Percentiles rank a stretch among this genome's conserved stretches.
Conservation (phyloP, 179 eudicot species). For the Pouteria campechiana region DNA sequence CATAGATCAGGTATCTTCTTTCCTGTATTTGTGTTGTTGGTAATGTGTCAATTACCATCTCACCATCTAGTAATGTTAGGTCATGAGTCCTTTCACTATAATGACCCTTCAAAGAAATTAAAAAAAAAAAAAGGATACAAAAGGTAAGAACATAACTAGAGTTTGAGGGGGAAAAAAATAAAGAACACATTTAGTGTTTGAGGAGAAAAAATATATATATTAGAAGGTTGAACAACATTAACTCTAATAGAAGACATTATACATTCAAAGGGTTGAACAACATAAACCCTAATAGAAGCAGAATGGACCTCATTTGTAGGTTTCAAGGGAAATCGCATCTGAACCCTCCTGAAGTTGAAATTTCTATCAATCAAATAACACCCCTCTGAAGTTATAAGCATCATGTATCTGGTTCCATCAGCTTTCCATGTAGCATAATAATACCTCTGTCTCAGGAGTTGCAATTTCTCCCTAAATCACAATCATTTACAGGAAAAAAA, state of each 20-base stretch:
- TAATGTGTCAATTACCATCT: slow-evolving; percentile 8
- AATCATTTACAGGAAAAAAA: too few relatives aligned
- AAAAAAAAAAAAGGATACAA: too few relatives aligned
- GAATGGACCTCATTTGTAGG: slow-evolving; percentile 10
- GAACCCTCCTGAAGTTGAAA: slow-evolving; percentile 19
- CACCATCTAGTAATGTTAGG: slow-evolving; percentile 10
- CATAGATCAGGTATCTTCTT: slow-evolving; percentile 13
- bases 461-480: slow-evolving; percentile 11
- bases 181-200: too few relatives aligned
- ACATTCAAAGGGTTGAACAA: too few relatives aligned
- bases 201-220: too few relatives aligned
- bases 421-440: slow-evolving; percentile 30
- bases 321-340: slow-evolving; percentile 20
- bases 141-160: too few relatives aligned
- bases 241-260: too few relatives aligned
- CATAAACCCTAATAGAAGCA: slow-evolving; percentile 5
- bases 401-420: slow-evolving; percentile 25
- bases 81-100: slow-evolving; percentile 11
- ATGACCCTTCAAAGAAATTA: too few relatives aligned
- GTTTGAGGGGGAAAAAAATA: too few relatives aligned
- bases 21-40: slow-evolving; percentile 10
- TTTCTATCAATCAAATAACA: slow-evolving; percentile 24
- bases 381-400: slow-evolving; percentile 21
- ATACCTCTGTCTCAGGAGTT: slow-evolving; percentile 15
- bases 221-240: too few relatives aligned